Evolutionary conservation across 495 filamentous ascomycete genomes (phyloP).

Genomic region (Aspergillus bridgeri): DNA sequence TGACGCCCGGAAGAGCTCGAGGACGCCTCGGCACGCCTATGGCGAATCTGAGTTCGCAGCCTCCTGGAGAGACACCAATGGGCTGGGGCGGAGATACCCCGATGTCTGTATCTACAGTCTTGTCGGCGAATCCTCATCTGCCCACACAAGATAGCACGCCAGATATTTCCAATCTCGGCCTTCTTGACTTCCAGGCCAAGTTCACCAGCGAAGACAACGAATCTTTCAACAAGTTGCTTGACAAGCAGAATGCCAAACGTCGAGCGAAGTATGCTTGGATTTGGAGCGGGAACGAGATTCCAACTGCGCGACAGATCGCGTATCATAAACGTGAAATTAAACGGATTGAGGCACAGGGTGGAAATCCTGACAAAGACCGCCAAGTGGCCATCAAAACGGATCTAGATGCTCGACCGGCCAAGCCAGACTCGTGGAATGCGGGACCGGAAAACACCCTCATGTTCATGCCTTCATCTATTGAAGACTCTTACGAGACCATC

Average conservation of each 20-base stretch:
- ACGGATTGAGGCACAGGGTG: conserved; percentile 50
- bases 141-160: conserved; percentile 45
- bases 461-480: conserved; percentile 70
- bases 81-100: conserved; percentile 65
- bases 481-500: conserved; percentile 62
- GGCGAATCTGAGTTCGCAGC: neutral
- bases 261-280: conserved; percentile 83
- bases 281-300: conserved; percentile 84
- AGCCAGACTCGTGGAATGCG: conserved; percentile 71
- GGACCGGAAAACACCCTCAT: conserved; percentile 80
- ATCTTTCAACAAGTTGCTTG: conserved; percentile 86
- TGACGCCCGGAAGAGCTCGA: conserved; percentile 60
- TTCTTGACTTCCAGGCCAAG: conserved; percentile 81
- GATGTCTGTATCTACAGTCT: conserved; percentile 44
- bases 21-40: conserved; percentile 8
- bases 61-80: conserved; percentile 45
- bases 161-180: conserved; percentile 72
- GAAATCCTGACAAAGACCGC: conserved; percentile 27
- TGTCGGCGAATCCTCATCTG: conserved; percentile 18
- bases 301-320: conserved; percentile 79
- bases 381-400: conserved; percentile 51
- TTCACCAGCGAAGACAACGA: conserved; percentile 98
- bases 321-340: conserved; percentile 66
- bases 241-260: conserved; percentile 82
- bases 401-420: conserved; percentile 68